These are phyloP conservation scores for Penicillium dipodomyicola DNA, from an alignment of 495 filamentous ascomycete species.

Conservation along the genomic window DNA sequence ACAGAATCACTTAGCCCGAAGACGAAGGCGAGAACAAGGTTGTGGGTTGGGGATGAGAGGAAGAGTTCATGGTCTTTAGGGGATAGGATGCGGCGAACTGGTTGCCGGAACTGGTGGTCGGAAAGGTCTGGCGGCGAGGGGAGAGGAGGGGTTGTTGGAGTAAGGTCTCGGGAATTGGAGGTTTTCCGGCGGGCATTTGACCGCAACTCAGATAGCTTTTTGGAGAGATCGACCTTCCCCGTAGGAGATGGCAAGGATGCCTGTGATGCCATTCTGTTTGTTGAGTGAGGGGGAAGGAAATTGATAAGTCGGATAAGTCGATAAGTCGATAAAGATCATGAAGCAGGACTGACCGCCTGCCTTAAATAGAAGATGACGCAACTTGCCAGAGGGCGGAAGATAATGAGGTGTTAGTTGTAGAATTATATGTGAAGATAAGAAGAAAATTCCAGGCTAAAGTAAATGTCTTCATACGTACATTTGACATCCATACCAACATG, in stretches of 20 bases:
- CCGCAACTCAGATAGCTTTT: slow-evolving; percentile 66
- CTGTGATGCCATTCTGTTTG: slow-evolving; percentile 31
- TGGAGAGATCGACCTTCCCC: slow-evolving; percentile 55
- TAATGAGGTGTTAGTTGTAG: not conserved
- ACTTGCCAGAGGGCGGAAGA: not conserved
- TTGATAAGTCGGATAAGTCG: not conserved
- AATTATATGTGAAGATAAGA: no score
- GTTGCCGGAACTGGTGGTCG: slow-evolving; percentile 59
- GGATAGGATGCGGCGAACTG: slow-evolving; percentile 76
- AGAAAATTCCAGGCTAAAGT: not conserved
- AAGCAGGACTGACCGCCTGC: slow-evolving; percentile 17
- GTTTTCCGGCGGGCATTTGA: slow-evolving; percentile 56
- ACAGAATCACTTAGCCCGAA: slow-evolving; percentile 84
- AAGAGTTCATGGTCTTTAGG: slow-evolving; percentile 77
- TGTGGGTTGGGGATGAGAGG: slow-evolving; percentile 71
- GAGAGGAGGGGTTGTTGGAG: slow-evolving; percentile 69
- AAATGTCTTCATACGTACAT: not conserved
- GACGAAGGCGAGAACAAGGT: slow-evolving; percentile 75
- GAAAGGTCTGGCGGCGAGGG: slow-evolving; percentile 66
- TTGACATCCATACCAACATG: not conserved
- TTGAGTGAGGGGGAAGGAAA: slow-evolving; percentile 13
- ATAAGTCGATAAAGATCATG: slow-evolving; percentile 7
- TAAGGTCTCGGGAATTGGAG: slow-evolving; percentile 56
- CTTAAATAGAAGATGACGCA: slow-evolving; percentile 13
- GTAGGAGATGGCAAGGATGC: slow-evolving; percentile 20